Conservation (phyloP, 768 basidiomycete genomes). For the Amanita inopinata region DNA sequence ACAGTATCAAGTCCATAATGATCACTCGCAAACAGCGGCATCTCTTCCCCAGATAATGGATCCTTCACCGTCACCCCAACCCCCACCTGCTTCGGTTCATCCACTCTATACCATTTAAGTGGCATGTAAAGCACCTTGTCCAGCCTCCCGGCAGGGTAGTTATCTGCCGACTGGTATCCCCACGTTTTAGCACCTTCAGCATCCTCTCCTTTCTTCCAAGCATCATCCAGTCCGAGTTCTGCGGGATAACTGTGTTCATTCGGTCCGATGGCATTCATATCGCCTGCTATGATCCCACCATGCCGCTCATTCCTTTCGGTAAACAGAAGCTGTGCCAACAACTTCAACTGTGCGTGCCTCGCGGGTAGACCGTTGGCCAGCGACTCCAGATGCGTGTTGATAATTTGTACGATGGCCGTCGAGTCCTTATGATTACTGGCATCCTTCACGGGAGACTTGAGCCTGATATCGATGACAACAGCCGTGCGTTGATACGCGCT, state of each 20-base stretch:
- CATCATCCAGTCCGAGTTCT: conserved; percentile 44
- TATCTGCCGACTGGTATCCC: conserved; percentile 50
- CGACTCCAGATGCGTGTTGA: conserved; percentile 73
- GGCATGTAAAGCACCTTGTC: conserved; percentile 59
- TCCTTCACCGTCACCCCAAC: conserved; percentile 36
- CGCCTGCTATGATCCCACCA: conserved; percentile 59
- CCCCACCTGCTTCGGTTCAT: conserved; percentile 46
- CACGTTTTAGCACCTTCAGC: conserved; percentile 49
- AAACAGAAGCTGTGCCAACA: conserved; percentile 41
- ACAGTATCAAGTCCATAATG: conserved; percentile 51
- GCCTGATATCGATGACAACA: conserved; percentile 26
- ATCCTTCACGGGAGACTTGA: conserved; percentile 13
- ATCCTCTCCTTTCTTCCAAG: conserved; percentile 39
- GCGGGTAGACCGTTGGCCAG: conserved; percentile 31
- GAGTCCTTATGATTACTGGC: conserved; percentile 40
- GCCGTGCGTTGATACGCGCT: conserved; percentile 45
- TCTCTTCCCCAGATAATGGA: conserved; percentile 16
- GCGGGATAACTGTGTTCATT: conserved; percentile 33
- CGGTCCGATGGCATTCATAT: conserved; percentile 58
- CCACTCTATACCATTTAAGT: conserved; percentile 38
- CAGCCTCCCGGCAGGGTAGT: conserved; percentile 43
- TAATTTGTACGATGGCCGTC: conserved; percentile 44
- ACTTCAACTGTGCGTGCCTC: conserved; percentile 40
- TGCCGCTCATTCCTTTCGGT: conserved; percentile 29
- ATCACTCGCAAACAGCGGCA: conserved; percentile 47